Percentiles rank a stretch among this genome's conserved stretches.
Evolutionary conservation across 345 rosid species (phyloP).

Genomic region (Eucalyptus erythrocorys): DNA sequence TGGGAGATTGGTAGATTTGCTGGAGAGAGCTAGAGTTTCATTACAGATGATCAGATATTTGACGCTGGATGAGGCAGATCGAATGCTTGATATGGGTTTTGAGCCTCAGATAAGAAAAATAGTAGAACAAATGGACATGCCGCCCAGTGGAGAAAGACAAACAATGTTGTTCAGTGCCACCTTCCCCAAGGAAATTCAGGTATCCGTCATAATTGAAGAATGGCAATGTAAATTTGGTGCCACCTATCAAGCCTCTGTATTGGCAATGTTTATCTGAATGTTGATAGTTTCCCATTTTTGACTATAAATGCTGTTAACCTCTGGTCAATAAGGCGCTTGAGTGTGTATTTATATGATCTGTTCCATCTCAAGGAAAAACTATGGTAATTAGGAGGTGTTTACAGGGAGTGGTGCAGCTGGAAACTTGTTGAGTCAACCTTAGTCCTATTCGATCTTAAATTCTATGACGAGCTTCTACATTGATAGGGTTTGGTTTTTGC

Average conservation of each 20-base stretch:
- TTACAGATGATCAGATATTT: conserved; percentile 81
- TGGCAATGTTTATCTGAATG: not conserved
- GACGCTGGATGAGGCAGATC: conserved; percentile 97
- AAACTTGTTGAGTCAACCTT: not conserved
- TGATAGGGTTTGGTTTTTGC: not conserved
- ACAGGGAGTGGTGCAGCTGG: not conserved
- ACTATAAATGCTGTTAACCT: not conserved
- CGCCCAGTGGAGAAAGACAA: conserved; percentile 75
- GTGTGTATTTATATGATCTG: not conserved
- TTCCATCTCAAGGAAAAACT: not conserved
- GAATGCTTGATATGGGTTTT: conserved; percentile 99
- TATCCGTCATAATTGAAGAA: not conserved
- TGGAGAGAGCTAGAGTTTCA: conserved; percentile 96
- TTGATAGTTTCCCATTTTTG: not conserved
- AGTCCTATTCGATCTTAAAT: not conserved
- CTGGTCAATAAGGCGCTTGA: not conserved
- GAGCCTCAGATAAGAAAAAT: conserved; percentile 98
- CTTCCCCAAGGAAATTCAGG: conserved; percentile 98
- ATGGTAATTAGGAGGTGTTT: not conserved
- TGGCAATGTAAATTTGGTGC: not conserved
- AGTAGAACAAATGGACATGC: conserved; percentile 97
- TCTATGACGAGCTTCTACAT: not conserved
- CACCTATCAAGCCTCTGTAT: not conserved
- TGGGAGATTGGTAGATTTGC: conserved; percentile 88
- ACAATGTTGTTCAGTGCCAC: conserved; percentile 98